Evolutionary conservation across 2,329 filamentous ascomycete species (phyloP), one percentile per base, ranked within the genome.

Genomic region (Alternaria postmessia): DNA sequence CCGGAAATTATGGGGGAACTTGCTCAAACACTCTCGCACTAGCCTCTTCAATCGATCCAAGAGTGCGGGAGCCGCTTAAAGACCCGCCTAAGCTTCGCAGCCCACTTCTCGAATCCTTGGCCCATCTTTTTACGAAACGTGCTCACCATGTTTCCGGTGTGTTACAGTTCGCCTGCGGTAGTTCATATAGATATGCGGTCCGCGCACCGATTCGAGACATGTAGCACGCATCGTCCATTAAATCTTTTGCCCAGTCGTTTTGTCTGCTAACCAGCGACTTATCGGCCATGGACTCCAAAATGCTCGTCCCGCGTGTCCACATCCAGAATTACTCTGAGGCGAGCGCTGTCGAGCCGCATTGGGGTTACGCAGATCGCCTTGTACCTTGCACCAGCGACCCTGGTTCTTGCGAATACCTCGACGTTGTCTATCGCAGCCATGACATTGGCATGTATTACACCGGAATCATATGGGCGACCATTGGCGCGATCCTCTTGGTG

Each of bases 381-480:
- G 51, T 87, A 0, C 87, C 87, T 24, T 89, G 87, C 71, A 84
- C 80, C 24, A 88, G 82, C 61, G 87, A 88, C 72, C 68, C 78
- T 0, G 86, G 86, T 2, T 85, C 84, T 5, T 89, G 87, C 70
- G 81, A 76, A 36, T 89, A 89, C 70, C 79, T 88, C 28, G 84
- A 86, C 65, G 78, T 78, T 4, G 84, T 87, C 12, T 88, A 88
- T 65, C 77, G 77, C 54, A 81, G 80, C 62, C 86, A 88, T 68
- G 84, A 85, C 66, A 58, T 82, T 3, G 82, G 82, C 3, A 86
- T 88, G 81, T 75, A 84, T 3, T 87, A 87, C 71, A 83, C 79
- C 0, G 84, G 83, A 63, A 87, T 88, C 60, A 67, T 88, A 43
- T 88, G 86, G 86, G 83, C 81, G 0, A 81, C 82, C 3, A 81